Evolutionary conservation across 1,284 basidiomycete genomes (phyloP).

Genomic region (Ganoderma sinense): DNA sequence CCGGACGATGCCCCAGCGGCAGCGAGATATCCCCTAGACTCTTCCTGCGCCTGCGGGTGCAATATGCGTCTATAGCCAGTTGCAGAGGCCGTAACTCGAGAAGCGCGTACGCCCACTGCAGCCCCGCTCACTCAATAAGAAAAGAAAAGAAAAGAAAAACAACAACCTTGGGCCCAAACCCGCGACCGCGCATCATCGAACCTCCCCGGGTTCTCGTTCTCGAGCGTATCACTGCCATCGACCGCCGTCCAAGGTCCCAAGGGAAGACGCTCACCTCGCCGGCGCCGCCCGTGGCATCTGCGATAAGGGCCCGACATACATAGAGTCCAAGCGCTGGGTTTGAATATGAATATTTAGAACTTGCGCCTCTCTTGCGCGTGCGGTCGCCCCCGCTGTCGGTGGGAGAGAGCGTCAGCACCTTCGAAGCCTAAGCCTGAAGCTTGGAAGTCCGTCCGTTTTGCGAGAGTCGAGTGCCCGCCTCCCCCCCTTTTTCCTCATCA

Average conservation of each 20-base stretch:
- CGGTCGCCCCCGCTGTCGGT: neutral
- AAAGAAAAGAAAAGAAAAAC: too few relatives aligned
- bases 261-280: constrained; percentile 2
- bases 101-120: neutral
- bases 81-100: neutral
- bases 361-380: neutral
- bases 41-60: neutral
- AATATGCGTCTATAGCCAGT: neutral
- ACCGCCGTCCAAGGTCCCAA: neutral
- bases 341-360: neutral
- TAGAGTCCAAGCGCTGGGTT: neutral
- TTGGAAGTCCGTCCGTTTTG: neutral
- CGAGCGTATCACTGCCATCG: neutral
- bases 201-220: neutral
- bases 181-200: constrained; percentile 1
- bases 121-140: neutral
- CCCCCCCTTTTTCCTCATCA: neutral
- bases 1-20: neutral
- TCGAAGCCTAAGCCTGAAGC: neutral
- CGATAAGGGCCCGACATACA: neutral
- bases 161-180: neutral
- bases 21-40: neutral
- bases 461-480: neutral
- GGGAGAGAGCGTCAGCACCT: neutral
- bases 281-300: neutral